Evolutionary conservation across 352 stramenopile species (phyloP).

Genomic region (Phytopythium mirpurense): DNA sequence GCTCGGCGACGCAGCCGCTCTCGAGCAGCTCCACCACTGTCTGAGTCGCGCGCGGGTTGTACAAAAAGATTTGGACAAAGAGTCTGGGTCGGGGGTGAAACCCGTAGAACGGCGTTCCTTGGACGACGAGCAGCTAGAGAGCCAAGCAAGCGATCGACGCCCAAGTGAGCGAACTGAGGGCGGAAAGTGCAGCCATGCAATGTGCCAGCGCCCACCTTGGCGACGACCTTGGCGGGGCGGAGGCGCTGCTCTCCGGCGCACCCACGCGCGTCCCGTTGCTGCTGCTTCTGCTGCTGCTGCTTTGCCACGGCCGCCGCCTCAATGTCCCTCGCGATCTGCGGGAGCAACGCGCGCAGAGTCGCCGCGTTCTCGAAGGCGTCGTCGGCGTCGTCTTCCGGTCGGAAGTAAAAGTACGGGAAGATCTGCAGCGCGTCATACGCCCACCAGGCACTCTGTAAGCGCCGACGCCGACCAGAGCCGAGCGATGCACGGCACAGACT

Average conservation of each 20-base stretch:
- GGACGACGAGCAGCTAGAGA: constrained; percentile 79
- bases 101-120: constrained; percentile 87
- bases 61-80: constrained; percentile 89
- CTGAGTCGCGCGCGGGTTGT: constrained; percentile 61
- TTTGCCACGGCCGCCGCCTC: constrained; percentile 46
- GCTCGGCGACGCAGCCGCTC: constrained; percentile 63
- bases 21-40: constrained; percentile 81
- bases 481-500: not conserved
- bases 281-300: constrained; percentile 18
- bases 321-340: constrained; percentile 67
- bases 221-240: constrained; percentile 34
- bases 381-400: constrained; percentile 46
- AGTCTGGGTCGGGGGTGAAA: constrained; percentile 70
- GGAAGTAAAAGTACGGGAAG: constrained; percentile 89
- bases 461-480: not conserved
- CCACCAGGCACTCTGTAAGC: not conserved
- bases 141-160: not conserved
- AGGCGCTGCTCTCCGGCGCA: constrained; percentile 1
- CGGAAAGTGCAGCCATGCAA: not conserved
- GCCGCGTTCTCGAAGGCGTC: constrained; percentile 60
- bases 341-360: constrained; percentile 48
- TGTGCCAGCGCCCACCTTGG: constrained; percentile 41
- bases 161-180: not conserved
- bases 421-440: constrained; percentile 28
- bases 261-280: constrained; percentile 7